phyloP scores from a whole-genome alignment of 2,329 filamentous ascomycete species.

The Furcasterigmium sp. region DNA sequence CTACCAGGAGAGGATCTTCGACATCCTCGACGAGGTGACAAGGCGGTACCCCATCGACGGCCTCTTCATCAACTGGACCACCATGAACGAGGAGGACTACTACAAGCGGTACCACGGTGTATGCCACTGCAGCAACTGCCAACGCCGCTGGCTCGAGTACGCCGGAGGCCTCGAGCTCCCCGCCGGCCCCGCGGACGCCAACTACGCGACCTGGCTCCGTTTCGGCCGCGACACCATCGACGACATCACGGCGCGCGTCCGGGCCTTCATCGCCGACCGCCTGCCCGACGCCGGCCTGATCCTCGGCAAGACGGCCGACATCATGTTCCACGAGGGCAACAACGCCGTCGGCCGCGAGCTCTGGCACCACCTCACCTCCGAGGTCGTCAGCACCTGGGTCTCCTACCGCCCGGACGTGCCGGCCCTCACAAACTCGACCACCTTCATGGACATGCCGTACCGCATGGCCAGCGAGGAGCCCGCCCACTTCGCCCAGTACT shows the following conservation, averaged over 20 bases:
- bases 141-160: constrained; percentile 7
- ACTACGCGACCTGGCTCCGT: constrained; percentile 8
- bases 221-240: constrained; percentile 9
- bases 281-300: constrained; percentile 11
- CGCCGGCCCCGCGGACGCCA: constrained; percentile 3
- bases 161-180: constrained; percentile 8
- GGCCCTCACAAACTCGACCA: constrained; percentile 9
- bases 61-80: constrained; percentile 14
- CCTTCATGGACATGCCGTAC: constrained; percentile 10
- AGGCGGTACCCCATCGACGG: constrained; percentile 9
- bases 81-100: constrained; percentile 12
- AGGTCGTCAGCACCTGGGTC: constrained; percentile 7
- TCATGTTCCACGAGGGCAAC: constrained; percentile 12
- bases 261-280: constrained; percentile 8
- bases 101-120: constrained; percentile 12
- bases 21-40: constrained; percentile 11
- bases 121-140: constrained; percentile 11
- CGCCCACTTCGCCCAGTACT: constrained; percentile 10
- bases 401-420: constrained; percentile 9
- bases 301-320: constrained; percentile 6
- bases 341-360: constrained; percentile 11
- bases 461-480: constrained; percentile 10
- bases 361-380: constrained; percentile 9
- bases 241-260: constrained; percentile 7
- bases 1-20: constrained; percentile 12